Percentiles rank a stretch among this genome's conserved stretches.
phyloP scores from a whole-genome alignment of 1,284 basidiomycete genomes.

The Puccinia polysora region DNA sequence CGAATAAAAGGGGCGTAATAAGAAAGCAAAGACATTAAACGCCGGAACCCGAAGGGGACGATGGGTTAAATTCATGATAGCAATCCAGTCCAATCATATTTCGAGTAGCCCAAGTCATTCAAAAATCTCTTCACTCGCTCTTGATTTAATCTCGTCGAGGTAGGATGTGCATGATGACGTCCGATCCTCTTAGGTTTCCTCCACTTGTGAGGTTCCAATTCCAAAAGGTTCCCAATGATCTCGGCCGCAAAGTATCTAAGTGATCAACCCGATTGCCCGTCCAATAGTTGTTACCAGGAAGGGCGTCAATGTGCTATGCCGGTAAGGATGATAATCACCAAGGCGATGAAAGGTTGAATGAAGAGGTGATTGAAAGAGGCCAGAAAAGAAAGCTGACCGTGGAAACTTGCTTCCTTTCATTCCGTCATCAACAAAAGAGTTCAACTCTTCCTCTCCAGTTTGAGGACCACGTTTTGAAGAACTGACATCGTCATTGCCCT shows the following conservation, averaged over 20 bases:
- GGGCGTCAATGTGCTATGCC: not conserved
- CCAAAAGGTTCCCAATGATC: slow-evolving; percentile 85
- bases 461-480: slow-evolving; percentile 58
- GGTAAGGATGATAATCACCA: not conserved
- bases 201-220: slow-evolving; percentile 82
- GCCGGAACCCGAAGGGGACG: too few relatives aligned
- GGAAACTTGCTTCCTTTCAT: slow-evolving; percentile 84
- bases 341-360: not conserved
- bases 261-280: too few relatives aligned
- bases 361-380: not conserved
- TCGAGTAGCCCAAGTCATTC: slow-evolving; percentile 57
- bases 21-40: too few relatives aligned
- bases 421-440: slow-evolving; percentile 62
- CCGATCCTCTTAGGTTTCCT: slow-evolving; percentile 71
- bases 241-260: slow-evolving; percentile 86
- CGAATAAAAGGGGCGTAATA: too few relatives aligned
- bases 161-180: slow-evolving; percentile 59
- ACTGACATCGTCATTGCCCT: slow-evolving; percentile 68
- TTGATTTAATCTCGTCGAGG: slow-evolving; percentile 4
- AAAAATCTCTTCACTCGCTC: slow-evolving; percentile 29
- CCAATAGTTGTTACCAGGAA: too few relatives aligned
- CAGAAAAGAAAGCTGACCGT: slow-evolving; percentile 58
- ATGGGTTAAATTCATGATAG: not conserved
- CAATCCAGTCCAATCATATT: slow-evolving; percentile 74
- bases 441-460: slow-evolving; percentile 55